phyloP scores from a whole-genome alignment of 2,329 filamentous ascomycete species.

The Phoma sp. region DNA sequence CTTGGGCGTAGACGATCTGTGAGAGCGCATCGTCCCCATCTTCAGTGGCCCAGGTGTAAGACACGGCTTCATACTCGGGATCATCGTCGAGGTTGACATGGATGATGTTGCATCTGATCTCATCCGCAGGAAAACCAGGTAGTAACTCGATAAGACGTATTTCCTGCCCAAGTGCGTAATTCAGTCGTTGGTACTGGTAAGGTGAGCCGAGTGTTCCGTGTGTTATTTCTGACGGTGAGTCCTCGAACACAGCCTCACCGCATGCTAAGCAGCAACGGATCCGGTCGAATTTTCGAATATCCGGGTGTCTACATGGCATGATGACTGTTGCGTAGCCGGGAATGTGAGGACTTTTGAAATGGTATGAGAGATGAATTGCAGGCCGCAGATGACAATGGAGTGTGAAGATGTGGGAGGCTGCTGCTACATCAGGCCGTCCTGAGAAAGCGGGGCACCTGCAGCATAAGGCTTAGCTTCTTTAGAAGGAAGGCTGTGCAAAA shows the following conservation, averaged over 20 bases:
- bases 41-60: background rate
- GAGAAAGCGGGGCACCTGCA: no score
- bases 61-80: slow-evolving; percentile 24
- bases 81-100: slow-evolving; percentile 21
- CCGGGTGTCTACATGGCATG: slow-evolving; percentile 11
- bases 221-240: background rate
- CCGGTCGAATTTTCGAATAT: slow-evolving; percentile 10
- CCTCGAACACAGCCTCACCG: slow-evolving; percentile 15
- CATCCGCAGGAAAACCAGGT: no score
- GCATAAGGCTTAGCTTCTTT: no score
- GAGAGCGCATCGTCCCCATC: slow-evolving; percentile 9
- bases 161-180: background rate
- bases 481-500: no score
- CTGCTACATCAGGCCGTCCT: no score
- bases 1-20: background rate
- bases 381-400: fast-evolving
- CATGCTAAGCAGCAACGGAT: slow-evolving; percentile 22
- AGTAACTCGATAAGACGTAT: background rate
- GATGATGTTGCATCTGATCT: slow-evolving; percentile 16
- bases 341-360: no score
- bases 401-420: no score
- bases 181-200: background rate
- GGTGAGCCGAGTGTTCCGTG: background rate
- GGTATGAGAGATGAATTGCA: no score
- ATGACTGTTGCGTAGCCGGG: no score